Evolutionary conservation across 1,284 basidiomycete species (phyloP).

Genomic region (Termitomyces sp.): DNA sequence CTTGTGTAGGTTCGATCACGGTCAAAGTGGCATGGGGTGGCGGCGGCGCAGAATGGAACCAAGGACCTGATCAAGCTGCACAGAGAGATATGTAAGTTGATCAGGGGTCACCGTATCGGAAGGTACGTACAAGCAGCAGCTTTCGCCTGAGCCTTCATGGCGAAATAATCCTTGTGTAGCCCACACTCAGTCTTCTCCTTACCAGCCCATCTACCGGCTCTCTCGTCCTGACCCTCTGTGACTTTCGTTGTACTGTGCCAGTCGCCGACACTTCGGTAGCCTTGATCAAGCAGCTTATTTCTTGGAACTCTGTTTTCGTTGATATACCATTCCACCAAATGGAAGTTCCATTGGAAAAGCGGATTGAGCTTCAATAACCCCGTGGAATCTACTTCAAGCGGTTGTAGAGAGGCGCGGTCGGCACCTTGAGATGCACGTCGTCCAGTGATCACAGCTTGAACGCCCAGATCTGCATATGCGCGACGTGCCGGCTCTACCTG

Average conservation of each 20-base stretch:
- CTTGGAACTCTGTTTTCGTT: conserved; percentile 82
- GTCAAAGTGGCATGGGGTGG: not conserved
- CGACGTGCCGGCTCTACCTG: conserved; percentile 91
- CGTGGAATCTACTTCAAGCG: conserved; percentile 88
- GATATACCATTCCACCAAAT: conserved; percentile 83
- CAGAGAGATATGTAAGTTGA: not conserved
- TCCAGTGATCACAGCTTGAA: conserved; percentile 91
- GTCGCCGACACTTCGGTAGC: conserved; percentile 94
- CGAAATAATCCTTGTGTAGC: conserved; percentile 84
- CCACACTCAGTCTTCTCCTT: conserved; percentile 96
- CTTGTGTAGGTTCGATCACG: not conserved
- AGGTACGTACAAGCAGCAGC: conserved; percentile 13
- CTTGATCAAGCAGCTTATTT: conserved; percentile 85
- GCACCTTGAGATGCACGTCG: conserved; percentile 90
- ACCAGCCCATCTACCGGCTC: conserved; percentile 90
- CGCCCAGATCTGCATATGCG: conserved; percentile 79
- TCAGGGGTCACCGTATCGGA: not conserved
- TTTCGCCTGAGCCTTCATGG: conserved; percentile 53
- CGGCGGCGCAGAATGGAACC: not conserved
- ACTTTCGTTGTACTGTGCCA: conserved; percentile 90
- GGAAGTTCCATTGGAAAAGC: conserved; percentile 86
- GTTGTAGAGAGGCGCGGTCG: conserved; percentile 77
- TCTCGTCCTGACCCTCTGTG: conserved; percentile 72
- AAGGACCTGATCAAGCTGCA: not conserved
- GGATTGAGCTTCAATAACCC: conserved; percentile 96